Conservation (phyloP, 257 asterid genomes). For the Perilla frutescens region DNA sequence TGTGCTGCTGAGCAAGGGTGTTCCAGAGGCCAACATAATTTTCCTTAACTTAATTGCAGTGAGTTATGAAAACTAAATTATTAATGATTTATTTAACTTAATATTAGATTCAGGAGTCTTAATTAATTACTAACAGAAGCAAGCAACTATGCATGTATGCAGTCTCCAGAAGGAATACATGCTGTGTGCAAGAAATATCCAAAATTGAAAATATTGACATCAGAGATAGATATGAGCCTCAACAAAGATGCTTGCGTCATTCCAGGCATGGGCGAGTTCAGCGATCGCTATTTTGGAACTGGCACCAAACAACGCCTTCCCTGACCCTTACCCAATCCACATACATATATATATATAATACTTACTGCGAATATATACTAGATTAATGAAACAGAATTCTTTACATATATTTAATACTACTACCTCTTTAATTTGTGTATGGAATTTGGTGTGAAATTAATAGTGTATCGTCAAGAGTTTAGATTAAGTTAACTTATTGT, state of each 20-base stretch:
- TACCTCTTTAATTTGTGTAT: no score
- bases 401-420: no score
- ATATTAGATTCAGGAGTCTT: background rate
- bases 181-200: conserved; percentile 71
- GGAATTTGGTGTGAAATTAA: no score
- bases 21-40: conserved; percentile 82
- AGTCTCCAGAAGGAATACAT: conserved; percentile 96
- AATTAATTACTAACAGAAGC: no score
- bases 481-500: no score
- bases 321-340: no score
- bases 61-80: conserved; percentile 30
- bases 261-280: conserved; percentile 98
- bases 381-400: background rate
- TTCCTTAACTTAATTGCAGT: conserved; percentile 93
- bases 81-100: no score
- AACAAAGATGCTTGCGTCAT: conserved; percentile 75
- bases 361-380: no score
- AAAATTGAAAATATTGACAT: conserved; percentile 81
- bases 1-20: conserved; percentile 83
- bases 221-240: conserved; percentile 81
- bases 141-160: conserved; percentile 35
- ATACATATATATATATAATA: no score
- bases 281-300: conserved; percentile 95
- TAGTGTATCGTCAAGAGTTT: no score
- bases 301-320: conserved; percentile 12